These are phyloP conservation scores for Neophaeococcomyces mojaviensis DNA, from an alignment of 2,329 filamentous ascomycete species.

Conservation along the genomic window DNA sequence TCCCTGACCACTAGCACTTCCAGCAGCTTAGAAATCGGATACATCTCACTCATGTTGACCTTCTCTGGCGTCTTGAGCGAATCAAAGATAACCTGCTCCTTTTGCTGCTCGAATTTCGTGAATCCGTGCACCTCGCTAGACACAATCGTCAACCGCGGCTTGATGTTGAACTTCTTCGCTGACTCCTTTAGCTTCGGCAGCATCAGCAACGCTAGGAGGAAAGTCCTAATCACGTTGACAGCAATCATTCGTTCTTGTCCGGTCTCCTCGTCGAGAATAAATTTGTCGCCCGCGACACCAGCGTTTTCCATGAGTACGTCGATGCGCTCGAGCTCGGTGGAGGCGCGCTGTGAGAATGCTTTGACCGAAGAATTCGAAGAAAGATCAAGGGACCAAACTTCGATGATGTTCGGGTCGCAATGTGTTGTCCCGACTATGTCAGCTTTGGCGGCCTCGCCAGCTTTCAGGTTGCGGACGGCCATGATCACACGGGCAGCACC, in stretches of 20 bases:
- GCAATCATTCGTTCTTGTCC: conserved; percentile 24
- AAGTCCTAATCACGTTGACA: conserved; percentile 25
- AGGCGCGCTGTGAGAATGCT: conserved; percentile 28
- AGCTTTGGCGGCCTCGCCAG: conserved; percentile 38
- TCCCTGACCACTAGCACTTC: conserved; percentile 21
- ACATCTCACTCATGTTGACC: conserved; percentile 14
- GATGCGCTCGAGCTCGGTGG: conserved; percentile 25
- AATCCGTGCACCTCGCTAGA: conserved; percentile 21
- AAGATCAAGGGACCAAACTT: conserved; percentile 43
- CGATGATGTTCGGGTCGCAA: conserved; percentile 24
- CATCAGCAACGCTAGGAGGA: conserved; percentile 21
- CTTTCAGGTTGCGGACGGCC: conserved; percentile 35
- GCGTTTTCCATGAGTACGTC: conserved; percentile 35
- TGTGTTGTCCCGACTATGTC: conserved; percentile 32
- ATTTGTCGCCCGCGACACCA: conserved; percentile 19
- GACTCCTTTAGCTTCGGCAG: conserved; percentile 21
- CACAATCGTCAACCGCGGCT: conserved; percentile 20
- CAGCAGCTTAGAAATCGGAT: conserved; percentile 19
- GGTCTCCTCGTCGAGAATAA: conserved; percentile 11
- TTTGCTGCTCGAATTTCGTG: conserved; percentile 17
- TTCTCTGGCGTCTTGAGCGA: background rate
- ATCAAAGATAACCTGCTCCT: conserved; percentile 16
- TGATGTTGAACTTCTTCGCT: conserved; percentile 12
- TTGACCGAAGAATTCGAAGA: conserved; percentile 32
- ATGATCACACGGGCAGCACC: conserved; percentile 38